These are phyloP conservation scores for Penicillium digitatum DNA, from an alignment of 2,329 filamentous ascomycete genomes.

Conservation along the genomic window DNA sequence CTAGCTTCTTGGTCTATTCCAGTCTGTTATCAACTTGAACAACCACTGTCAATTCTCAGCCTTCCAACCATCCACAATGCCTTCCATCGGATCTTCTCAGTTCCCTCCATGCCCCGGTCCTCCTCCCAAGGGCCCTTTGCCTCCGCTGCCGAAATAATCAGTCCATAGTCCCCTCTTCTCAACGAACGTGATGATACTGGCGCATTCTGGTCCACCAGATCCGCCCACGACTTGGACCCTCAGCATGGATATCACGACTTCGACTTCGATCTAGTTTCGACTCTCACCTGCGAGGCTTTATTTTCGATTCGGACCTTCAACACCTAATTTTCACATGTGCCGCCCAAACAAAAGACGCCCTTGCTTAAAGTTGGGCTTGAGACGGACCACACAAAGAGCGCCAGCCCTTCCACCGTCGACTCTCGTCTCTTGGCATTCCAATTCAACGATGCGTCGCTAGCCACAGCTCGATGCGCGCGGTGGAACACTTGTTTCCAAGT, in stretches of 20 bases:
- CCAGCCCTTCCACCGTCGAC: neutral
- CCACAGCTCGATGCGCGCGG: neutral
- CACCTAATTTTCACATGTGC: slow-evolving; percentile 12
- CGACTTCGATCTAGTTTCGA: slow-evolving; percentile 25
- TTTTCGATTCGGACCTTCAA: slow-evolving; percentile 15
- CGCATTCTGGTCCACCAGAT: slow-evolving; percentile 20
- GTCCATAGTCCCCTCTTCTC: slow-evolving; percentile 14
- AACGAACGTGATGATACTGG: slow-evolving; percentile 35
- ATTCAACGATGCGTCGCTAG: neutral
- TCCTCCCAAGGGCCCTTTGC: slow-evolving; percentile 39
- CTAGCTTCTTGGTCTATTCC: neutral
- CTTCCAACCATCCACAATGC: slow-evolving; percentile 26
- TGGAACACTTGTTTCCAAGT: neutral
- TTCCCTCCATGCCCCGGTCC: slow-evolving; percentile 41
- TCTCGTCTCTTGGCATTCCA: neutral
- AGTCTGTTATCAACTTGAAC: neutral
- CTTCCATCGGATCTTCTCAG: slow-evolving; percentile 36
- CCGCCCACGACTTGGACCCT: slow-evolving; percentile 24
- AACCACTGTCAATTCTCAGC: slow-evolving; percentile 6
- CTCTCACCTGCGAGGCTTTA: slow-evolving; percentile 22
- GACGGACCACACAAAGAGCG: slow-evolving; percentile 1
- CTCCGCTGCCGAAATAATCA: slow-evolving; percentile 39
- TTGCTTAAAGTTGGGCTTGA: neutral
- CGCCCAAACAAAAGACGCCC: neutral
- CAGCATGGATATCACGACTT: slow-evolving; percentile 35